These are phyloP conservation scores for Fusarium beomiforme DNA, from an alignment of 2,329 filamentous ascomycete genomes.

Conservation along the genomic window DNA sequence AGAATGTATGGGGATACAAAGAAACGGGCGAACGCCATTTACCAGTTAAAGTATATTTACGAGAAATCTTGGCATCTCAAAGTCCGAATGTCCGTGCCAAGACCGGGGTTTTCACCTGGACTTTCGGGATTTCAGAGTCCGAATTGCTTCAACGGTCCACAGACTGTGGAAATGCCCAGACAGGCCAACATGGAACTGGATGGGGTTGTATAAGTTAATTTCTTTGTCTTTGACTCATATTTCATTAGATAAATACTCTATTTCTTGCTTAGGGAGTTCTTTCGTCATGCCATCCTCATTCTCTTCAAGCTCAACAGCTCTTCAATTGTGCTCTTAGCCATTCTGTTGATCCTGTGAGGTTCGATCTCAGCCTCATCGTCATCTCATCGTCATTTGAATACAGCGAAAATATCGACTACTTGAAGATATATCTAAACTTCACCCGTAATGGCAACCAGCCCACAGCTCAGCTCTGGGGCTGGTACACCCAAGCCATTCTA, in stretches of 20 bases:
- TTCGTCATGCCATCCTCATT: neutral
- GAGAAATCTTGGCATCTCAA: slow-evolving; percentile 19
- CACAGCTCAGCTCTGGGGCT: slow-evolving; percentile 8
- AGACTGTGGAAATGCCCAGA: neutral
- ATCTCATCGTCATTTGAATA: neutral
- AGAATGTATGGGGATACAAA: neutral
- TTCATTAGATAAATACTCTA: neutral
- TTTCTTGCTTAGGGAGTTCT: neutral
- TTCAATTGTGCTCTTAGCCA: neutral
- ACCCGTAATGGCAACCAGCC: slow-evolving; percentile 16
- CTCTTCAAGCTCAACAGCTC: neutral
- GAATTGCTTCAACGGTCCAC: slow-evolving; percentile 38
- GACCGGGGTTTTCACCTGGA: slow-evolving; percentile 2
- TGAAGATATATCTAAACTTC: neutral
- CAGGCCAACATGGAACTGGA: neutral
- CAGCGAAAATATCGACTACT: neutral
- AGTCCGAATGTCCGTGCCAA: slow-evolving; percentile 12
- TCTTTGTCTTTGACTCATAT: slow-evolving; percentile 13
- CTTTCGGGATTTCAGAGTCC: slow-evolving; percentile 32
- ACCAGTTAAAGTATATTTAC: neutral
- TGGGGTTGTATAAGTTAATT: neutral
- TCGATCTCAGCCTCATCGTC: neutral
- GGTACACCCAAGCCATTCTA: neutral
- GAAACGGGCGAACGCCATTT: neutral
- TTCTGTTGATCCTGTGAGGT: neutral